Percentiles rank a stretch among this genome's conserved stretches.
These are phyloP conservation scores for Cichorium intybus DNA, from an alignment of 140 eudicot genomes.

Conservation along the genomic window DNA sequence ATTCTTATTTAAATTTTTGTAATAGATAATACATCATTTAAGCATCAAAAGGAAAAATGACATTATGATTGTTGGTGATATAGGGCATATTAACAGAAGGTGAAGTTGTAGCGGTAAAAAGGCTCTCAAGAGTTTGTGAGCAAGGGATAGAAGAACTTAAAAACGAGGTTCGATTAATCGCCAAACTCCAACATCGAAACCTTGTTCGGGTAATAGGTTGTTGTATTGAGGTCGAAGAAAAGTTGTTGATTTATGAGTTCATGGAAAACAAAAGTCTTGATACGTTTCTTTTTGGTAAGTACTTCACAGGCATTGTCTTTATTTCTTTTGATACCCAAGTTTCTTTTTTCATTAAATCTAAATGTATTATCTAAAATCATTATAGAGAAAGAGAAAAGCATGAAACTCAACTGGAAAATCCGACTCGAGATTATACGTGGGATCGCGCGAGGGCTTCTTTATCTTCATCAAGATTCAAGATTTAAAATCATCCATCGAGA, in stretches of 20 bases:
- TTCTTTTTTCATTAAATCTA: neutral
- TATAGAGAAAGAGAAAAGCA: constrained; percentile 30
- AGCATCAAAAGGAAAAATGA: neutral
- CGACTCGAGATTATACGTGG: constrained; percentile 50
- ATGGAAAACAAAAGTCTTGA: constrained; percentile 58
- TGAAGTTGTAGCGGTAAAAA: constrained; percentile 44
- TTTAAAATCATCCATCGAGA: constrained; percentile 58
- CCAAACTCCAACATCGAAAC: constrained; percentile 62
- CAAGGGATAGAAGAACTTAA: constrained; percentile 56
- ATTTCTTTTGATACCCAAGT: neutral
- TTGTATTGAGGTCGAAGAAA: constrained; percentile 59
- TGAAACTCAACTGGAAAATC: constrained; percentile 38
- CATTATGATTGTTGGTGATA: neutral
- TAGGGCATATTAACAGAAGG: constrained; percentile 53
- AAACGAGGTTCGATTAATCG: constrained; percentile 44
- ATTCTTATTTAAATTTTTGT: too few relatives aligned
- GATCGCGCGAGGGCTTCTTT: constrained; percentile 61
- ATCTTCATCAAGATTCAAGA: constrained; percentile 72
- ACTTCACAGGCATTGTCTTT: neutral
- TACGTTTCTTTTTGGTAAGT: constrained; percentile 29
- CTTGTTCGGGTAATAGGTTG: constrained; percentile 64
- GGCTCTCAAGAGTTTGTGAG: constrained; percentile 41
- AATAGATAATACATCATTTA: too few relatives aligned
- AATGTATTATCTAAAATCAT: neutral
- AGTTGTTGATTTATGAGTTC: constrained; percentile 51